These are phyloP conservation scores for Dictyostelium capitatum DNA, from an alignment of 78 protist species.

Conservation along the genomic window DNA sequence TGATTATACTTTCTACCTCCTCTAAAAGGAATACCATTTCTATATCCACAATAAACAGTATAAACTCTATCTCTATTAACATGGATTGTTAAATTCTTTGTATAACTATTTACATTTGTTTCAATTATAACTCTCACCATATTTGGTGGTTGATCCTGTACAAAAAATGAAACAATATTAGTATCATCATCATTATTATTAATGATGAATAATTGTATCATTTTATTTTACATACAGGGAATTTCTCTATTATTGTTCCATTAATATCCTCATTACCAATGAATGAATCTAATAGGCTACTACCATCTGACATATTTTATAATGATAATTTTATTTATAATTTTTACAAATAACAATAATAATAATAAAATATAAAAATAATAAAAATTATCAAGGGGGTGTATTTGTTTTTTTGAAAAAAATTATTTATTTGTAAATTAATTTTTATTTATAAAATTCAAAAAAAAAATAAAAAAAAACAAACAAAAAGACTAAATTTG, in stretches of 20 bases:
- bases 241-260: constrained; percentile 61
- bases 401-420: too few relatives aligned
- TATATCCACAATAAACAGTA: constrained; percentile 64
- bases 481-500: too few relatives aligned
- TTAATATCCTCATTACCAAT: constrained; percentile 73
- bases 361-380: too few relatives aligned
- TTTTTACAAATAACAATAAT: too few relatives aligned
- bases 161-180: too few relatives aligned
- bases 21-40: constrained; percentile 28
- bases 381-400: too few relatives aligned
- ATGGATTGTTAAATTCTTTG: constrained; percentile 51
- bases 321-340: background rate
- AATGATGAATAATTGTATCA: too few relatives aligned
- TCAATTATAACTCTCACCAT: constrained; percentile 55
- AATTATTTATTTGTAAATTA: background rate
- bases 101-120: constrained; percentile 48
- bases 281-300: constrained; percentile 43
- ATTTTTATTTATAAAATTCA: too few relatives aligned
- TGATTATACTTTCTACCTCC: constrained; percentile 43
- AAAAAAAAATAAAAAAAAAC: too few relatives aligned
- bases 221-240: constrained; percentile 22
- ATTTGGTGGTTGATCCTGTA: constrained; percentile 61
- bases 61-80: constrained; percentile 11
- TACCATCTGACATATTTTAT: background rate
- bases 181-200: background rate